These are phyloP conservation scores for Phytophthora boehmeriae DNA, from an alignment of 352 stramenopile species.

Conservation along the genomic window DNA sequence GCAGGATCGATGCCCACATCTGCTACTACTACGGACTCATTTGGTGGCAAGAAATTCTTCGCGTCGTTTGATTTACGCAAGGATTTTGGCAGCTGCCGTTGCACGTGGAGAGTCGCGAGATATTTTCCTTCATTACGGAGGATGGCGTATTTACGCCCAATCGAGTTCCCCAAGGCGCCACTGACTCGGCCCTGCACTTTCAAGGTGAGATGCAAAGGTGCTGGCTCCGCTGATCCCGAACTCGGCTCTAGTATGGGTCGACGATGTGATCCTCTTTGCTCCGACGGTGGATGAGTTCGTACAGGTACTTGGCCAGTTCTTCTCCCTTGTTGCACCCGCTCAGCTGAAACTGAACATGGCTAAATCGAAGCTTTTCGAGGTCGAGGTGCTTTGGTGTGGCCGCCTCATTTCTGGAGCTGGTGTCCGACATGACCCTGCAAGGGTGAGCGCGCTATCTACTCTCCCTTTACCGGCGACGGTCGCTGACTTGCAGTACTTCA, in stretches of 20 bases:
- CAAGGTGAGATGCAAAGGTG: conserved; percentile 11
- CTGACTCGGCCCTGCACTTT: conserved; percentile 9
- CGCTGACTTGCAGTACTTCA: conserved; percentile 20
- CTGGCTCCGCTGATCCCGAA: conserved; percentile 11
- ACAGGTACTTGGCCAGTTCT: too few relatives aligned
- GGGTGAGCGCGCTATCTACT: conserved; percentile 6
- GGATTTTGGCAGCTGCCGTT: conserved; percentile 29
- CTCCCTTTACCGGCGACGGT: conserved; percentile 8
- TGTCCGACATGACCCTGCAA: conserved; percentile 11
- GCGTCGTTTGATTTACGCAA: conserved; percentile 20
- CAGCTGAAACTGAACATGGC: conserved; percentile 26
- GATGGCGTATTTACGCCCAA: conserved; percentile 18
- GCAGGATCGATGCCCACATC: conserved; percentile 15
- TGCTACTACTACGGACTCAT: neutral
- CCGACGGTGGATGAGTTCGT: conserved; percentile 13
- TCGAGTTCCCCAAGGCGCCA: conserved; percentile 5
- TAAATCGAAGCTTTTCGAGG: conserved; percentile 19
- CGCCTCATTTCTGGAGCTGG: conserved; percentile 11
- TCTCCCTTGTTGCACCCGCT: conserved; percentile 4
- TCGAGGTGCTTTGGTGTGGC: conserved; percentile 23
- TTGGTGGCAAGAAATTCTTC: conserved; percentile 8
- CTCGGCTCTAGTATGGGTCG: conserved; percentile 28
- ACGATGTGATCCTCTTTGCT: conserved; percentile 34
- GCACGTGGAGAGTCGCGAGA: conserved; percentile 12
- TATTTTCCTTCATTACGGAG: conserved; percentile 23